Evolutionary conservation across 108 stramenopile species (phyloP).

Genomic region (Cyclostephanos tholiformis): DNA sequence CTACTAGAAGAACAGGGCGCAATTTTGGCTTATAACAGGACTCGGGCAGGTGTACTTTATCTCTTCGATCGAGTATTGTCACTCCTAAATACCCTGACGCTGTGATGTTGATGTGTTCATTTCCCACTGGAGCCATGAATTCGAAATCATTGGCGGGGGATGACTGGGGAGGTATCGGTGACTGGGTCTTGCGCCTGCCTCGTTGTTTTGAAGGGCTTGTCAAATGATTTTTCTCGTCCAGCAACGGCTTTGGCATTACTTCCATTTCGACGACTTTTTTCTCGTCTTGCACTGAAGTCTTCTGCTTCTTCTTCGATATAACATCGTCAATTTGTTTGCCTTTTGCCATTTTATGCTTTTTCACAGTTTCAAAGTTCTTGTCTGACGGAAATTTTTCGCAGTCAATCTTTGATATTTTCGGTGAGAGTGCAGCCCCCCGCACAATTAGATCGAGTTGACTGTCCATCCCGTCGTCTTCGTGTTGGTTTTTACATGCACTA

Average conservation of each 20-base stretch:
- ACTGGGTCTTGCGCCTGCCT: neutral
- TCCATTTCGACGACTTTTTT: neutral
- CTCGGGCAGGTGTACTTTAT: slow-evolving; percentile 27
- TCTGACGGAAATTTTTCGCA: neutral
- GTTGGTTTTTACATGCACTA: neutral
- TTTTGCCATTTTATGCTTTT: neutral
- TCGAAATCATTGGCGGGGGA: slow-evolving; percentile 9
- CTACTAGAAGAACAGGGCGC: slow-evolving; percentile 26
- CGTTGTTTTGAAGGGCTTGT: neutral
- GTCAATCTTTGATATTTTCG: slow-evolving; percentile 12
- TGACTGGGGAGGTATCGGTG: neutral
- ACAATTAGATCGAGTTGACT: slow-evolving; percentile 24
- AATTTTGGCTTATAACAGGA: slow-evolving; percentile 29
- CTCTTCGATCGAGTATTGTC: slow-evolving; percentile 21
- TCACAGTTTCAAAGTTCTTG: neutral
- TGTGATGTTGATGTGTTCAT: neutral
- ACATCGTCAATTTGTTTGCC: neutral
- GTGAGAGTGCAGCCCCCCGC: neutral
- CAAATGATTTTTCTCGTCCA: neutral
- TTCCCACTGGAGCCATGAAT: neutral
- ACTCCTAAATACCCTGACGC: slow-evolving; percentile 22
- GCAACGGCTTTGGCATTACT: neutral
- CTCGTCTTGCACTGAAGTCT: neutral
- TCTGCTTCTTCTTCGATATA: neutral
- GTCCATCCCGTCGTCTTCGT: slow-evolving; percentile 15